Evolutionary conservation across 2,329 filamentous ascomycete genomes (phyloP).

Genomic region (Zopfia rhizophila): DNA sequence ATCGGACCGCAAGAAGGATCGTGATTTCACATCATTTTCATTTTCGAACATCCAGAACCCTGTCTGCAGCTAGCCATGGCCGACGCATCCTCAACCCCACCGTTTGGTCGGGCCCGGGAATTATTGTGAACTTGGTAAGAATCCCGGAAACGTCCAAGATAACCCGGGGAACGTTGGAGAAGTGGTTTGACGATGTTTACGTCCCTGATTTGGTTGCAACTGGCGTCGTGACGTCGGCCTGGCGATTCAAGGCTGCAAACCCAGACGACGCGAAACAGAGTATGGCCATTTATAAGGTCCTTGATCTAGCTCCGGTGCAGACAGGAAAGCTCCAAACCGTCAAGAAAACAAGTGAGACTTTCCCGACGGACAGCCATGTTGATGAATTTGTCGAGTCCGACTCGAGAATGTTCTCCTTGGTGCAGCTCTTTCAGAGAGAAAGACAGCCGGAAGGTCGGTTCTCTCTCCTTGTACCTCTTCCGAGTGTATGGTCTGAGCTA

Average conservation of each 20-base stretch:
- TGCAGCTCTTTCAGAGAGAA: constrained; percentile 30
- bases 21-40: constrained; percentile 3
- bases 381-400: constrained; percentile 34
- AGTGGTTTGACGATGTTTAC: constrained; percentile 38
- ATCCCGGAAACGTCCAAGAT: constrained; percentile 26
- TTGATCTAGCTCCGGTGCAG: constrained; percentile 31
- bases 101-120: constrained; percentile 32
- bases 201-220: constrained; percentile 32
- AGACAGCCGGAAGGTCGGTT: constrained; percentile 32
- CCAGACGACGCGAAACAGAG: constrained; percentile 29
- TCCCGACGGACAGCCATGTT: constrained; percentile 26
- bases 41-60: constrained; percentile 5
- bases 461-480: not conserved
- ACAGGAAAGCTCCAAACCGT: constrained; percentile 28
- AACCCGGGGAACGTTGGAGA: constrained; percentile 28
- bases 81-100: constrained; percentile 2
- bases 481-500: not conserved
- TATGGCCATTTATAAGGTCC: constrained; percentile 36
- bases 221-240: constrained; percentile 26
- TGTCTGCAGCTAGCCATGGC: constrained; percentile 13
- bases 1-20: constrained; percentile 1
- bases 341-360: constrained; percentile 27
- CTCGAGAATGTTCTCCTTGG: constrained; percentile 28
- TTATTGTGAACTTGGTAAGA: constrained; percentile 32
- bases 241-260: constrained; percentile 35